Percentiles rank a stretch among this genome's conserved stretches.
Evolutionary conservation across 768 basidiomycete genomes (phyloP).

Genomic region (Gloeopeniophorella convolvens): DNA sequence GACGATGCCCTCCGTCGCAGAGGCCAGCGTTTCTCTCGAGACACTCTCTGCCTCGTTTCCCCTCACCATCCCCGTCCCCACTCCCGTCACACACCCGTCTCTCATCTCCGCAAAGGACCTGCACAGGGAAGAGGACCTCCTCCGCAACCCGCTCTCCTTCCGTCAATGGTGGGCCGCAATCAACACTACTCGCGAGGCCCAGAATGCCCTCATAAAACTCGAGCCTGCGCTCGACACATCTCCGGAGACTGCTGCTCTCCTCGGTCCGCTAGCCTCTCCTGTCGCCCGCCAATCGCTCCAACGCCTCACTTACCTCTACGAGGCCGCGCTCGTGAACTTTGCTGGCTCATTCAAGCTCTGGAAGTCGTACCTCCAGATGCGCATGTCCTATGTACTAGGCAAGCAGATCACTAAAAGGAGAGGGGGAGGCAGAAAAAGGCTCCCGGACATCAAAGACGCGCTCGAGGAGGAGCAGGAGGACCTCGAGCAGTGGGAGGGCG

Average conservation of each 20-base stretch:
- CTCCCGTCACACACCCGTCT: slow-evolving; percentile 68
- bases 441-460: slow-evolving; percentile 85
- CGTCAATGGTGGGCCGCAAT: slow-evolving; percentile 92
- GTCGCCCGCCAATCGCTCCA: slow-evolving; percentile 72
- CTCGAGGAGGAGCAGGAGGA: slow-evolving; percentile 80
- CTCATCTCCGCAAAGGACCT: slow-evolving; percentile 72
- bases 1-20: slow-evolving; percentile 51
- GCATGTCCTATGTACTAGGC: slow-evolving; percentile 84
- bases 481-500: slow-evolving; percentile 78
- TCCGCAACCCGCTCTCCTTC: slow-evolving; percentile 86
- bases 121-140: slow-evolving; percentile 87
- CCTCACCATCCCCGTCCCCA: slow-evolving; percentile 78
- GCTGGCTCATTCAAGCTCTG: slow-evolving; percentile 91
- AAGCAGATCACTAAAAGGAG: slow-evolving; percentile 63
- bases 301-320: slow-evolving; percentile 86
- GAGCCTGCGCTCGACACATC: slow-evolving; percentile 44
- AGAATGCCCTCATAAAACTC: slow-evolving; percentile 47
- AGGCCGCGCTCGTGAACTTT: slow-evolving; percentile 82
- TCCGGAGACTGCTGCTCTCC: slow-evolving; percentile 47
- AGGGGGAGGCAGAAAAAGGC: slow-evolving; percentile 85
- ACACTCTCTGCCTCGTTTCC: slow-evolving; percentile 63
- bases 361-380: slow-evolving; percentile 84
- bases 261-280: slow-evolving; percentile 76
- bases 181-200: slow-evolving; percentile 62
- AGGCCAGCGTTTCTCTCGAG: slow-evolving; percentile 42